Base-by-base conservation (phyloP, 2,329 filamentous ascomycete species). In the Ceratocystis cubensis region DNA sequence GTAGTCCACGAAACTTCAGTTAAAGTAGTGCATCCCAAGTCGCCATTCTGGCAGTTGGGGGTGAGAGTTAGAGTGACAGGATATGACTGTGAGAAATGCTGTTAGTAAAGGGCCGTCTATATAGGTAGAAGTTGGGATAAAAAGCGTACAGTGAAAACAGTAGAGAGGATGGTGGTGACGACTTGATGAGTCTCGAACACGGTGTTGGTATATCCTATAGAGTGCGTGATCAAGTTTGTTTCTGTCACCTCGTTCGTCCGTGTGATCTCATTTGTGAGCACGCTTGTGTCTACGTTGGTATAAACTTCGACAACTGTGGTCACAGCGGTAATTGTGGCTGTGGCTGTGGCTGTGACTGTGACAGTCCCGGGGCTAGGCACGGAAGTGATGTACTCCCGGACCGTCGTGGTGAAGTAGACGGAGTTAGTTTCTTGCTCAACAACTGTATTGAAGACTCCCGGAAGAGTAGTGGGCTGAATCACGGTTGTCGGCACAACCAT, bases 41-140 rank as follows among this genome's bases (percentile, higher is more conserved):
- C 53, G 20, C 48, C 61, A 22, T 25, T 10, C 6, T 61, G 61
- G 37, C 63, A 65, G 45, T 65, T 63, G 6, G 63, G 57, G 5
- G 61, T 44, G 63, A 71, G 5, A 65, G 71, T 72, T 0, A 71
- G 61, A 7, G 71, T 71, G n/a, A 72, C 64, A 3, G 70, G 70
- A 41, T 69, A 71, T 3, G 71, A 71, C 71, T 72, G 13, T 5
- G 70, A 17, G 1, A 25, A 1, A 61, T 17, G n/a, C 7, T 7
- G 41, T 70, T 46, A 67, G 65, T 28, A 65, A n/a, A 33, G 17
- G 45, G 22, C 3, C 61, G 28, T 65, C 2, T n/a, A 59, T 4
- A 13, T n/a, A 59, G 33, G 25, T 3, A 45, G 17, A 17, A 56
- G 15, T 61, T 22, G 20, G 10, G 48, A 7, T 22, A 15, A 8